Percentiles rank a stretch among this genome's conserved stretches.
phyloP scores from a whole-genome alignment of 202 grass and related monocot species.

The Elaeis oleifera region DNA sequence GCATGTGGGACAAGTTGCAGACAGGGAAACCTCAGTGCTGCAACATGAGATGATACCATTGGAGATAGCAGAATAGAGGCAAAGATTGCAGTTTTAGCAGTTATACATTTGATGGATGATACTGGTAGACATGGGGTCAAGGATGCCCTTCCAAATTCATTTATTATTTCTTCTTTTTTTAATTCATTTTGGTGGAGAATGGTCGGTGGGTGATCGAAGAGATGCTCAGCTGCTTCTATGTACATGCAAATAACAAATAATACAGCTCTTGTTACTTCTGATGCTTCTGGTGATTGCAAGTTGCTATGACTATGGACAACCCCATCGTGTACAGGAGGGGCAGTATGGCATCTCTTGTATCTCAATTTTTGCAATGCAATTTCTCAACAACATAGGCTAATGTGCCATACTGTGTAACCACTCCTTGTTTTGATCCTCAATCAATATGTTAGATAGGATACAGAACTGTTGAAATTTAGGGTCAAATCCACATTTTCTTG shows the following conservation, averaged over 20 bases:
- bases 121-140: conserved; percentile 21
- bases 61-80: too few relatives aligned
- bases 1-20: conserved; percentile 9
- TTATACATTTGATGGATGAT: too few relatives aligned
- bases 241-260: conserved; percentile 17
- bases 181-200: too few relatives aligned
- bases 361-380: conserved; percentile 21
- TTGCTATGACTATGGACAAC: conserved; percentile 19
- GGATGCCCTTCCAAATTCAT: conserved; percentile 8
- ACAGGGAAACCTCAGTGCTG: conserved; percentile 12
- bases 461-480: too few relatives aligned
- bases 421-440: too few relatives aligned
- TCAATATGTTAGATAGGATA: too few relatives aligned
- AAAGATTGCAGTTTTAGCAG: too few relatives aligned
- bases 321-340: conserved; percentile 20
- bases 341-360: conserved; percentile 7
- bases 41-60: conserved; percentile 1
- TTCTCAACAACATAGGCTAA: not conserved
- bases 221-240: conserved; percentile 34
- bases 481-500: too few relatives aligned
- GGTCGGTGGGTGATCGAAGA: too few relatives aligned
- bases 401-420: too few relatives aligned
- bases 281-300: conserved; percentile 14
- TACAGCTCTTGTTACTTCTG: conserved; percentile 10
- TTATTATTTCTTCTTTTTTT: not conserved